phyloP scores from a whole-genome alignment of 176 grass and related monocot genomes.

The Rhynchospora breviuscula region DNA sequence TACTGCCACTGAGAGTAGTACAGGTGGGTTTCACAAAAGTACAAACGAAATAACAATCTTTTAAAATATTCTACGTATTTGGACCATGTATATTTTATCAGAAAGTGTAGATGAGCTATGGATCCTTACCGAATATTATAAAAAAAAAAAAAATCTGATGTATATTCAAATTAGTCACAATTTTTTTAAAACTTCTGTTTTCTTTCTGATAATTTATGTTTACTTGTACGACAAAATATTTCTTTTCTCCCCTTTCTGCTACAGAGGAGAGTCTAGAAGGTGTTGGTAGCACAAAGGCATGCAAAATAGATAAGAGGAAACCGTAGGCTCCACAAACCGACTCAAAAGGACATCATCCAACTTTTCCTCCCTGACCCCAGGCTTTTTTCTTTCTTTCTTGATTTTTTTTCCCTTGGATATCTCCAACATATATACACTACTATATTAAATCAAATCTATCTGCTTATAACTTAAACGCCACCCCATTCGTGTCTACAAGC shows the following conservation, averaged over 20 bases:
- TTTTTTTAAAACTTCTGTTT: no score
- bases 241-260: no score
- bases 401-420: neutral
- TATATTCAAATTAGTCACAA: no score
- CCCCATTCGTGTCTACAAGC: conserved; percentile 17
- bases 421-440: neutral
- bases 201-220: no score
- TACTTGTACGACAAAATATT: no score
- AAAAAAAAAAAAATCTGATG: no score
- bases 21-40: no score
- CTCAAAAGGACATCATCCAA: neutral
- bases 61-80: neutral
- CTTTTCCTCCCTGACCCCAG: conserved; percentile 10
- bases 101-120: neutral
- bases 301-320: neutral
- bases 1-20: no score
- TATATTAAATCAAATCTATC: conserved; percentile 9
- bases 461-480: conserved; percentile 29
- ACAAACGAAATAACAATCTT: neutral
- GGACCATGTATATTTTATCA: neutral
- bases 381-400: conserved; percentile 8
- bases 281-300: conserved; percentile 12
- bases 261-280: neutral
- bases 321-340: conserved; percentile 33
- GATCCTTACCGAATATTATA: neutral